Evolutionary conservation across 257 asterid genomes (phyloP).

Genomic region (Nicotiana tabacum): DNA sequence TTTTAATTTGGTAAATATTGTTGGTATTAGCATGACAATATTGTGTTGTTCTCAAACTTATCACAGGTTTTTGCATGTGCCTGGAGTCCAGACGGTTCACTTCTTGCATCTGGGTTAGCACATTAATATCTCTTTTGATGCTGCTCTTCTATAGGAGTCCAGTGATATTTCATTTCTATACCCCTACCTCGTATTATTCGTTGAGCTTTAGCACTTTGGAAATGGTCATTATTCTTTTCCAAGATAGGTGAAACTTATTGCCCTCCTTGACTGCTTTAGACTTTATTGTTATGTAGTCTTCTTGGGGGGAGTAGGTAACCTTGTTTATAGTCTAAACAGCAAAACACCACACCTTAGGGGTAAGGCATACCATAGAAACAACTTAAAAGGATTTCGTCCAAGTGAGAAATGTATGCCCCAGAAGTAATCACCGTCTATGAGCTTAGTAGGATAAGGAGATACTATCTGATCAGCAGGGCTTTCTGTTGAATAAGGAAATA

Average conservation of each 20-base stretch:
- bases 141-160: neutral
- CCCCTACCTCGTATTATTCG: neutral
- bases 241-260: neutral
- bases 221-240: neutral
- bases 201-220: neutral
- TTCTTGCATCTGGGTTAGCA: constrained; percentile 98
- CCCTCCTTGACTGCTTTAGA: neutral
- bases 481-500: neutral
- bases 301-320: neutral
- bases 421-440: neutral
- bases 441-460: neutral
- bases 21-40: neutral
- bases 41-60: constrained; percentile 11
- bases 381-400: neutral
- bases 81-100: constrained; percentile 89
- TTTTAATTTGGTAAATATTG: neutral
- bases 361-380: neutral
- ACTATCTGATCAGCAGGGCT: neutral
- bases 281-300: neutral
- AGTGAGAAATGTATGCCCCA: neutral
- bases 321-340: neutral
- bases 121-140: neutral
- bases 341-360: neutral
- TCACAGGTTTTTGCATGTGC: constrained; percentile 98
- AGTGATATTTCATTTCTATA: neutral